phyloP scores from a whole-genome alignment of 176 grass and related monocot genomes.

The Bromus sterilis region DNA sequence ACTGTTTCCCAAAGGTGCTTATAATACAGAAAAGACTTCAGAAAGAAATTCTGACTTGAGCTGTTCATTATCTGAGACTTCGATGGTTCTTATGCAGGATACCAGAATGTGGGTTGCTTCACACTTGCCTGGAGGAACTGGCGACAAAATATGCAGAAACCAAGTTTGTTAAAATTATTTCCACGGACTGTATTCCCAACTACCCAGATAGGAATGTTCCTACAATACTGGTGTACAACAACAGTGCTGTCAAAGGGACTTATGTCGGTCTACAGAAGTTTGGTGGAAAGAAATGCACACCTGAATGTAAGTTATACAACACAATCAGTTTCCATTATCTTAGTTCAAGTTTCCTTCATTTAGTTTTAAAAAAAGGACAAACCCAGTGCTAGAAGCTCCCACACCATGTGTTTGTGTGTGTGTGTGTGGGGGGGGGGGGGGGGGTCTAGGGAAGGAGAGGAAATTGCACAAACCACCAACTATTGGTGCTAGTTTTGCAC shows the following conservation, averaged over 20 bases:
- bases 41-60: background rate
- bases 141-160: slow-evolving; percentile 69
- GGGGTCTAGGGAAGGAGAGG: too few species aligned
- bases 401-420: too few species aligned
- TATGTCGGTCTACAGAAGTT: slow-evolving; percentile 75
- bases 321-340: background rate
- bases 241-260: slow-evolving; percentile 91
- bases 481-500: too few species aligned
- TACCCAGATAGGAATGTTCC: slow-evolving; percentile 90
- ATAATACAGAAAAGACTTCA: background rate
- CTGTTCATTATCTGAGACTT: background rate
- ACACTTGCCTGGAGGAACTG: slow-evolving; percentile 79
- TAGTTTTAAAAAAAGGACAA: too few species aligned
- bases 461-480: too few species aligned
- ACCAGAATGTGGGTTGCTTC: slow-evolving; percentile 77
- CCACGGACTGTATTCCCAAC: slow-evolving; percentile 88
- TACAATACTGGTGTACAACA: slow-evolving; percentile 95
- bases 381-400: too few species aligned
- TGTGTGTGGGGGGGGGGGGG: too few species aligned
- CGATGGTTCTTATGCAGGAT: slow-evolving; percentile 50
- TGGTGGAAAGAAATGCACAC: slow-evolving; percentile 75
- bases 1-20: background rate
- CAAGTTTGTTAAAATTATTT: slow-evolving; percentile 98
- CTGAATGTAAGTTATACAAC: slow-evolving; percentile 71
- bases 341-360: background rate